phyloP scores from a whole-genome alignment of 805 yeast species.

The Naumovozyma dairenensis region DNA sequence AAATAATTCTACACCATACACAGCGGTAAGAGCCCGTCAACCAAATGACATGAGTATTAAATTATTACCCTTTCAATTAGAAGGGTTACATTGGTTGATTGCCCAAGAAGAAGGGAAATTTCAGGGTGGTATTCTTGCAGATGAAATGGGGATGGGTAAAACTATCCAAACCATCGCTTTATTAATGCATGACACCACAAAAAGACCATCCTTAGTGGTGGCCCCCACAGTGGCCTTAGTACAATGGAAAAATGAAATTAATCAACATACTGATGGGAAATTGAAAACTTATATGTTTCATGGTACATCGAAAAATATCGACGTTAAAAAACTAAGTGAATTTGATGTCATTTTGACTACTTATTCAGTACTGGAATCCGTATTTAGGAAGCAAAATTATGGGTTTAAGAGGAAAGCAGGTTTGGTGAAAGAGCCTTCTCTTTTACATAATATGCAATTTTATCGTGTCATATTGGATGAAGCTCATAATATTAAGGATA shows the following conservation, averaged over 20 bases:
- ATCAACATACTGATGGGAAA: slow-evolving; percentile 64
- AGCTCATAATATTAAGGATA: slow-evolving; percentile 94
- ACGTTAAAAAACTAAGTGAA: slow-evolving; percentile 41
- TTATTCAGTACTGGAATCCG: slow-evolving; percentile 84
- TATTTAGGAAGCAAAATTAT: slow-evolving; percentile 66
- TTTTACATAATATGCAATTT: slow-evolving; percentile 63
- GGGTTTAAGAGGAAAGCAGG: slow-evolving; percentile 75
- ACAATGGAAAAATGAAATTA: slow-evolving; percentile 96
- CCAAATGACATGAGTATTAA: slow-evolving; percentile 69
- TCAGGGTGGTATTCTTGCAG: slow-evolving; percentile 89
- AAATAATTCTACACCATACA: slow-evolving; percentile 36
- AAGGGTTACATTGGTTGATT: slow-evolving; percentile 84
- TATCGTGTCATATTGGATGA: slow-evolving; percentile 88
- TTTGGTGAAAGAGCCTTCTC: slow-evolving; percentile 62
- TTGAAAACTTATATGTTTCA: slow-evolving; percentile 68
- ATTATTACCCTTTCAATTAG: slow-evolving; percentile 83
- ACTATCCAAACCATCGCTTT: slow-evolving; percentile 93
- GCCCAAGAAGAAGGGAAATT: slow-evolving; percentile 72
- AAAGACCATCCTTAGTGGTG: slow-evolving; percentile 75
- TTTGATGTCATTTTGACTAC: slow-evolving; percentile 81
- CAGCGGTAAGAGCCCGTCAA: slow-evolving; percentile 52
- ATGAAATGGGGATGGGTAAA: slow-evolving; percentile 99
- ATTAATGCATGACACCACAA: slow-evolving; percentile 56
- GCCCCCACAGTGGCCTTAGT: slow-evolving; percentile 98
- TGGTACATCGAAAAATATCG: slow-evolving; percentile 68